Percentiles rank a stretch among this genome's conserved stretches.
Evolutionary conservation across 2,329 filamentous ascomycete genomes (phyloP).

Genomic region (Alternaria infectoria): DNA sequence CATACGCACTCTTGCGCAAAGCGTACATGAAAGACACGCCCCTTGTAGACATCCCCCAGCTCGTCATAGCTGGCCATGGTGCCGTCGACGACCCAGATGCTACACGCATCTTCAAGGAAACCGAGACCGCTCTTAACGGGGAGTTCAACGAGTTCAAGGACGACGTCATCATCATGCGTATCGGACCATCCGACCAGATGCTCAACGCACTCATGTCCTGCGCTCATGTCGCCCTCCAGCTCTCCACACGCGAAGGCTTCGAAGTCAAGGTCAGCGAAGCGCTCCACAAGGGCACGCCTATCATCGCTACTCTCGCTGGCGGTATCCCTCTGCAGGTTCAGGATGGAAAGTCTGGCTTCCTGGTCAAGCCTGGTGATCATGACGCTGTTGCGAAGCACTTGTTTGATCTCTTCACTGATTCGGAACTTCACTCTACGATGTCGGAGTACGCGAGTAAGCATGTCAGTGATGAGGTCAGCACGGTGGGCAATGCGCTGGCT

Average conservation of each 20-base stretch:
- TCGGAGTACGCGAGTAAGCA: conserved; percentile 66
- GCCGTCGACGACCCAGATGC: conserved; percentile 84
- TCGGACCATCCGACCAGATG: conserved; percentile 79
- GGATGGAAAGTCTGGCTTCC: conserved; percentile 72
- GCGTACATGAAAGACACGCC: conserved; percentile 61
- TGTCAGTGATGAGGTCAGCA: conserved; percentile 82
- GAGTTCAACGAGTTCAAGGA: conserved; percentile 57
- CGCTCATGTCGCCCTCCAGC: conserved; percentile 75
- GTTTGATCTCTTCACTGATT: conserved; percentile 69
- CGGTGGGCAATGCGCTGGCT: conserved; percentile 75
- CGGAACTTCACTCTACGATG: conserved; percentile 71
- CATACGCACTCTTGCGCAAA: conserved; percentile 75
- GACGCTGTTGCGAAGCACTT: conserved; percentile 72
- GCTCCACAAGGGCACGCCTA: conserved; percentile 77
- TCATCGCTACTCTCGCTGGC: conserved; percentile 77
- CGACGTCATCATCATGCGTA: conserved; percentile 76
- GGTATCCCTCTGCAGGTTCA: conserved; percentile 81
- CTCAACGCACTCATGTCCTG: conserved; percentile 78
- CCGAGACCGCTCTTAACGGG: conserved; percentile 69
- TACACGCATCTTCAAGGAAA: conserved; percentile 73
- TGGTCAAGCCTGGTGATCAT: conserved; percentile 74
- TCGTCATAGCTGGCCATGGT: conserved; percentile 79
- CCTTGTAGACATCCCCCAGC: conserved; percentile 66
- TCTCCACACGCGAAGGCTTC: conserved; percentile 82
- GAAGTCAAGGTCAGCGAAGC: conserved; percentile 88